These are phyloP conservation scores for Huntiella savannae DNA, from an alignment of 2,329 filamentous ascomycete genomes.

Conservation along the genomic window DNA sequence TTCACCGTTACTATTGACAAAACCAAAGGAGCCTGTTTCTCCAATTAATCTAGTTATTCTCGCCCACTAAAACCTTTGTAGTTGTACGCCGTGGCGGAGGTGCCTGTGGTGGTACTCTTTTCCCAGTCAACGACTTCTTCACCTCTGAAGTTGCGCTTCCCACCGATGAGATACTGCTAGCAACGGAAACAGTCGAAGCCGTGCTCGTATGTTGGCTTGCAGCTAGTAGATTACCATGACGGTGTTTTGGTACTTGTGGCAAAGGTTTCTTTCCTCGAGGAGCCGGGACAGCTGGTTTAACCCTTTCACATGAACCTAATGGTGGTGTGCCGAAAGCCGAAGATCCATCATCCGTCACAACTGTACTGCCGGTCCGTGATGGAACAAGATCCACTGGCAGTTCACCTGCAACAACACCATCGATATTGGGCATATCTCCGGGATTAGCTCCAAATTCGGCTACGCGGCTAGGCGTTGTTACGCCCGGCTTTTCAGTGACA, in stretches of 20 bases:
- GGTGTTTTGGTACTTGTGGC: slow-evolving; percentile 36
- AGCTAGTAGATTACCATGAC: slow-evolving; percentile 27
- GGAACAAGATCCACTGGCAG: slow-evolving; percentile 3
- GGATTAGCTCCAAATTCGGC: not conserved
- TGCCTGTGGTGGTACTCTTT: slow-evolving; percentile 27
- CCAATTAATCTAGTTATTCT: not conserved
- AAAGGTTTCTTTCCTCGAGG: slow-evolving; percentile 25
- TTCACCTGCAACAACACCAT: slow-evolving; percentile 9
- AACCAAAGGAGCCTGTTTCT: not conserved
- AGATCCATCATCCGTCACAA: slow-evolving; percentile 1
- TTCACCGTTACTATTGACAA: not conserved
- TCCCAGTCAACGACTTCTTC: slow-evolving; percentile 12
- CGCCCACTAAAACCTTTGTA: not conserved
- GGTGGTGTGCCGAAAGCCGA: slow-evolving; percentile 1
- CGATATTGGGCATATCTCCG: slow-evolving; percentile 6
- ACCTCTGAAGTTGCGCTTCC: not conserved
- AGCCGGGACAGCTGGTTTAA: slow-evolving; percentile 1
- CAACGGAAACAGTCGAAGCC: not conserved
- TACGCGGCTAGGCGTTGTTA: slow-evolving; percentile 58
- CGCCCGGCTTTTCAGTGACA: slow-evolving; percentile 63
- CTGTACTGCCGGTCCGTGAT: slow-evolving; percentile 4
- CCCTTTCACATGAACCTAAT: not conserved
- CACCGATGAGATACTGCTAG: not conserved
- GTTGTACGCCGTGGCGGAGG: slow-evolving; percentile 24
- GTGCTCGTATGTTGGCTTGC: not conserved